Evolutionary conservation across 2,329 filamentous ascomycete species (phyloP), one percentile per base, ranked within the genome.

Genomic region (Cladobotryum protrusum): DNA sequence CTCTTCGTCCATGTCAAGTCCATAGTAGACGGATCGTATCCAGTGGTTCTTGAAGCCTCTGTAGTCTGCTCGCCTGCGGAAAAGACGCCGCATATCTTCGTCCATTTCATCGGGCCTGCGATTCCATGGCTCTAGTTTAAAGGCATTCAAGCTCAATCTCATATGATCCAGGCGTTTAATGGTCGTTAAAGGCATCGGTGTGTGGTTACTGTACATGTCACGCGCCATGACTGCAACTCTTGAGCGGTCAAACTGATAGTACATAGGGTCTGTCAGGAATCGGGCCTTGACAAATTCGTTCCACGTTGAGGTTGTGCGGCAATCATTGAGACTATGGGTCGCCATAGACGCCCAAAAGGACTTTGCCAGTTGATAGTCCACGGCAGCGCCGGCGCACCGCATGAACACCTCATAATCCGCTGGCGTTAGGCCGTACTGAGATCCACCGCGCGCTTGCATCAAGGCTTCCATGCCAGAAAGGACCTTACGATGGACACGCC

Each of bases 241-340:
- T 1, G 62, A 53, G 43, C 71, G 68, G 50, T 77, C 70, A 35
- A 71, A 71, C 44, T 76, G 71, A 29, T 71, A 69, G 59, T 78
- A 79, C 0, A 72, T 46, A 1, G 71, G 66, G 17, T 76, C 69
- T 0, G 70, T 68, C 43, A 76, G 57, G 56, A 73, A 79, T 1
- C 74, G 69, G 4, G 74, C 70, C 52, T 70, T 71, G 54, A 77
- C 56, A 54, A 72, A 78, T 53, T 79, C 77, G 39, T 58, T 54
- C 61, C 72, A 76, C 3, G 65, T 61, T 17, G 58, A 55, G 2
- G 63, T 59, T 2, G 62, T 64, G 20, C 70, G 64, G 52, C 61
- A 62, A 1, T 55, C 42, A 49, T 59, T 61, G 44, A 69, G 20
- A 4, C 59, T 57, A 14, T 54, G 48, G 13, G 47, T 15, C 8